Evolutionary conservation across 345 rosid species (phyloP).

Genomic region (Punica granatum): DNA sequence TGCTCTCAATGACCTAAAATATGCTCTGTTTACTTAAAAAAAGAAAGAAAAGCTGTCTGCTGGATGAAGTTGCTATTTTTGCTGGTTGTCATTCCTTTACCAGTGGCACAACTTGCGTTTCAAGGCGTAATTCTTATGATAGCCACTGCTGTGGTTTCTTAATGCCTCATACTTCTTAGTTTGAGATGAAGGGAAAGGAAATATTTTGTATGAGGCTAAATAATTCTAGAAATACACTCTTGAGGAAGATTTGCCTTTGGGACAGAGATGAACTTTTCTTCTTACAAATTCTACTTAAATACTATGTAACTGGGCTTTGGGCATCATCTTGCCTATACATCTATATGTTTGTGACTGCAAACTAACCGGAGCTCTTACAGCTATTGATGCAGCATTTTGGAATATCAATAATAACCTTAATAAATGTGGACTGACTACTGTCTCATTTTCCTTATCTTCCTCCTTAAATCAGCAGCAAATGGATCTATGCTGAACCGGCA

Average conservation of each 20-base stretch:
- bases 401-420: not conserved
- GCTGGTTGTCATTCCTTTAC: too few species aligned
- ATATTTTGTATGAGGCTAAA: not conserved
- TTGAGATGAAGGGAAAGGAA: not conserved
- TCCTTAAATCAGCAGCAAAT: conserved; percentile 18
- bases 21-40: not conserved
- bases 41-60: too few species aligned
- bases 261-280: too few species aligned
- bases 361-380: not conserved
- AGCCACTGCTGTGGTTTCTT: too few species aligned
- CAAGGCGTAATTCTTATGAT: too few species aligned
- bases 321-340: not conserved
- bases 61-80: not conserved
- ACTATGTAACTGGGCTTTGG: not conserved
- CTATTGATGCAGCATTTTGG: not conserved
- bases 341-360: not conserved
- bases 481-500: conserved; percentile 59
- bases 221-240: too few species aligned
- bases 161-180: too few species aligned
- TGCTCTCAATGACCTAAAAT: not conserved
- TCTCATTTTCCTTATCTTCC: not conserved
- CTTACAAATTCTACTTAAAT: too few species aligned
- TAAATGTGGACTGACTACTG: not conserved
- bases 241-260: too few species aligned
- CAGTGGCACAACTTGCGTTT: too few species aligned